Percentiles rank a stretch among this genome's conserved stretches.
Conservation (phyloP, 23 red algal species). For the Gracilariopsis chorda region DNA sequence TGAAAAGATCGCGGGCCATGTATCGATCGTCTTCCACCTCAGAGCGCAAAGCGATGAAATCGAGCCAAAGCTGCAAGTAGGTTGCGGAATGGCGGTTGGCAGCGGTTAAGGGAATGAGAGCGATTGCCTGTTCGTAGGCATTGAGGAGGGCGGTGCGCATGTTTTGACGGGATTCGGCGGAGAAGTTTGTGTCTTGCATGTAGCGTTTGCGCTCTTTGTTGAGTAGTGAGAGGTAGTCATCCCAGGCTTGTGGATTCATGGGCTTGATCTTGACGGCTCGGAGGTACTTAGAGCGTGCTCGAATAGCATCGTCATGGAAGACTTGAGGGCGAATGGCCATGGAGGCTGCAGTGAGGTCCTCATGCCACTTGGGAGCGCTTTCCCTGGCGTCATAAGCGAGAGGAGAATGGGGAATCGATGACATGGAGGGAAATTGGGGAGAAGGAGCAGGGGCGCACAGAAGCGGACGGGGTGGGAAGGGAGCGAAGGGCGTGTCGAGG, state of each 20-base stretch:
- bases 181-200: neutral
- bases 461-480: neutral
- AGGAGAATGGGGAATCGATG: neutral
- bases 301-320: neutral
- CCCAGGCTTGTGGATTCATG: conserved; percentile 3
- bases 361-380: conserved; percentile 13
- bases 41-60: conserved; percentile 42
- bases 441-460: neutral
- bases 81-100: conserved; percentile 68
- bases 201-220: conserved; percentile 23
- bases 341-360: conserved; percentile 27
- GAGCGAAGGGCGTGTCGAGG: neutral
- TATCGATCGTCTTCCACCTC: conserved; percentile 55
- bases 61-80: conserved; percentile 84
- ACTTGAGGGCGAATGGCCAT: conserved; percentile 28
- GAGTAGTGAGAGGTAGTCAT: neutral
- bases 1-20: conserved; percentile 76
- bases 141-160: conserved; percentile 60
- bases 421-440: neutral
- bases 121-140: conserved; percentile 84
- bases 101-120: conserved; percentile 34
- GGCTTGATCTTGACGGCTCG: conserved; percentile 39
- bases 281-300: neutral
- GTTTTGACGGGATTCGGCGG: neutral
- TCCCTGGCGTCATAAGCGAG: neutral